Conservation (phyloP, 768 basidiomycete genomes). For the Leccinum arenicola region DNA sequence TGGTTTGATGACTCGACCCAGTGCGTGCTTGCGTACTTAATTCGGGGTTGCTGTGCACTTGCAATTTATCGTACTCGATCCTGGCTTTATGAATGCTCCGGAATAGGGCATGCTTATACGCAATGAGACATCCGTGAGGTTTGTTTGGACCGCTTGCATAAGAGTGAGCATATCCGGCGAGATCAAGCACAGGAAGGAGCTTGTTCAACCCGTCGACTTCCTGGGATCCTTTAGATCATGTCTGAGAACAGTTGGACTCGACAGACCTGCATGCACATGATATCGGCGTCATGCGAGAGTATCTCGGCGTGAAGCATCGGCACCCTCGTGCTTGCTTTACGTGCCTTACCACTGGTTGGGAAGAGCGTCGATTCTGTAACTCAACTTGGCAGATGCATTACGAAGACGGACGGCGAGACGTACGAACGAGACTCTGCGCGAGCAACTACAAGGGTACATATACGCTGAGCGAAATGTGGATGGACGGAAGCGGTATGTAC, state of each 20-base stretch:
- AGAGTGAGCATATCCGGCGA: constrained; percentile 60
- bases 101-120: constrained; percentile 58
- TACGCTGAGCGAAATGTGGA: neutral
- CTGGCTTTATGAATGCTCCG: constrained; percentile 41
- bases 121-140: constrained; percentile 83
- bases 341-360: constrained; percentile 73
- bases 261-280: constrained; percentile 82
- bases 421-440: constrained; percentile 78
- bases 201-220: constrained; percentile 85
- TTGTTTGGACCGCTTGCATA: constrained; percentile 73
- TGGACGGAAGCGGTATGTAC: constrained; percentile 30
- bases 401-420: constrained; percentile 31
- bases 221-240: constrained; percentile 36
- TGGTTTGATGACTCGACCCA: constrained; percentile 67
- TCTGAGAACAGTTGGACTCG: neutral
- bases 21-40: constrained; percentile 34
- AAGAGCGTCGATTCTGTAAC: constrained; percentile 72
- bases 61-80: constrained; percentile 70
- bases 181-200: constrained; percentile 62
- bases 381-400: neutral
- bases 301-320: constrained; percentile 78
- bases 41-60: constrained; percentile 41
- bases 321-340: constrained; percentile 71
- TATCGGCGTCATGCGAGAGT: constrained; percentile 67
- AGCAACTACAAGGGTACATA: constrained; percentile 48